Evolutionary conservation across 1,284 basidiomycete genomes (phyloP), one percentile per base, ranked within the genome.

Genomic region (Mrakiaceae sp.): DNA sequence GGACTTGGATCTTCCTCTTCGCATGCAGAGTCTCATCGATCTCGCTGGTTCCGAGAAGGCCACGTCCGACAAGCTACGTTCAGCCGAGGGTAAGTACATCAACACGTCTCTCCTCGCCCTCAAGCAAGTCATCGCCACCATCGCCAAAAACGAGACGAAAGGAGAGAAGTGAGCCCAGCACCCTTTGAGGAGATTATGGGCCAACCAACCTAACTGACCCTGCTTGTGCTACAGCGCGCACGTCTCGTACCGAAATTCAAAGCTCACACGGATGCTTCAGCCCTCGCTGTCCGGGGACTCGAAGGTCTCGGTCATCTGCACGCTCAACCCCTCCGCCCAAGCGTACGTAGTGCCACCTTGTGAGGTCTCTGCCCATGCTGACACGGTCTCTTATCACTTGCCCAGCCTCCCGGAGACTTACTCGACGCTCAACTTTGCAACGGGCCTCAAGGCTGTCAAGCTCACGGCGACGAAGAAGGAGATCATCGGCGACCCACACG

Each of bases 1-100:
- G 43, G 40, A 62, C 27, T 47, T 40, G 11, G 16, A 2, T 27
- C 12, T 27, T 11, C 27, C 4, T 70, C 64, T 27, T 27, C 27
- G 27, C 27, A 69, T 72, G 64, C 71, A 90, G 82, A 88, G 84
- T 74, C 80, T 96, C 56, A 94, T 96, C 68, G 94, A 98, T 80
- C 80, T 98, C n/a, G 95, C 95, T 56, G 95, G 95, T 0, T 95
- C 90, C 0, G 95, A 98, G 74, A 92, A 88, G 74, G 92, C 93
- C 3, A 95, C 93, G 2, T 89, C 87, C 7, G 90, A 94, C 76
- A 93, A 90, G 74, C 91, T 95, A 66, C 79, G 93, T 62, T 90
- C 92, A 40, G 81, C 87, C 62, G 93, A 97, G 76, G 93, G 93
- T 42, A 90, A 88, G 72, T 94, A 92, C 72, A 97, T 96, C 76